Percentiles rank a stretch among this genome's conserved stretches.
Conservation (phyloP, 148 eudicot genomes). For the Drosera capensis region DNA sequence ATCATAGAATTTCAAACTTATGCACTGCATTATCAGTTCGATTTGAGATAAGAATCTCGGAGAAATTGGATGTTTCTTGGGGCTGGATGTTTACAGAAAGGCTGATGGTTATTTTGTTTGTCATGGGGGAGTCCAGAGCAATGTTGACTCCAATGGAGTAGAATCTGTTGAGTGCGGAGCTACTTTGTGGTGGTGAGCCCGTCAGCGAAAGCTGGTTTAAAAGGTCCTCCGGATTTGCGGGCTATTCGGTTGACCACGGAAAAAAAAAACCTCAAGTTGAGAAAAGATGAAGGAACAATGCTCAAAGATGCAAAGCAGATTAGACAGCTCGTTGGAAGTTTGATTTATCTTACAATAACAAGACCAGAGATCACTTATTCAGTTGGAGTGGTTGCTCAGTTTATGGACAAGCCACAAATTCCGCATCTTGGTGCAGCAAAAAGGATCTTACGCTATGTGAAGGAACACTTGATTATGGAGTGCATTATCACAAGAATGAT, state of each 20-base stretch:
- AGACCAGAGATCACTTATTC: constrained; percentile 1
- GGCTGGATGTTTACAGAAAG: not conserved
- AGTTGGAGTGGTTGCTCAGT: not conserved
- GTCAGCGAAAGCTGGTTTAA: too few species aligned
- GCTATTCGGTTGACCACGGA: too few species aligned
- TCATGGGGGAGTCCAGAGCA: constrained; percentile 5
- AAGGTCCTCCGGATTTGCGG: too few species aligned
- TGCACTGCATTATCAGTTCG: constrained; percentile 3
- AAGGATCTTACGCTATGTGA: constrained; percentile 4
- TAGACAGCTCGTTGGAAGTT: not conserved
- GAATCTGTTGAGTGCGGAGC: too few species aligned
- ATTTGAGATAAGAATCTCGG: constrained; percentile 10
- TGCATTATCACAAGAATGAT: not conserved
- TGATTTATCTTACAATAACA: not conserved
- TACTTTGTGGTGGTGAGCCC: too few species aligned
- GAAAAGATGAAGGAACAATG: not conserved
- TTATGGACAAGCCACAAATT: not conserved
- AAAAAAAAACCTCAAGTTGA: not conserved
- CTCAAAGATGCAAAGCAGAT: not conserved
- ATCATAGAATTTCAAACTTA: constrained; percentile 6
- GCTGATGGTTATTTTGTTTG: not conserved
- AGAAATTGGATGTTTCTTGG: constrained; percentile 1
- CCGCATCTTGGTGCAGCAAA: not conserved
- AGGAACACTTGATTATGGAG: not conserved
- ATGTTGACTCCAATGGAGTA: not conserved